These are phyloP conservation scores for Cyanophora paradoxa DNA, from an alignment of 78 protist species.

Conservation along the genomic window DNA sequence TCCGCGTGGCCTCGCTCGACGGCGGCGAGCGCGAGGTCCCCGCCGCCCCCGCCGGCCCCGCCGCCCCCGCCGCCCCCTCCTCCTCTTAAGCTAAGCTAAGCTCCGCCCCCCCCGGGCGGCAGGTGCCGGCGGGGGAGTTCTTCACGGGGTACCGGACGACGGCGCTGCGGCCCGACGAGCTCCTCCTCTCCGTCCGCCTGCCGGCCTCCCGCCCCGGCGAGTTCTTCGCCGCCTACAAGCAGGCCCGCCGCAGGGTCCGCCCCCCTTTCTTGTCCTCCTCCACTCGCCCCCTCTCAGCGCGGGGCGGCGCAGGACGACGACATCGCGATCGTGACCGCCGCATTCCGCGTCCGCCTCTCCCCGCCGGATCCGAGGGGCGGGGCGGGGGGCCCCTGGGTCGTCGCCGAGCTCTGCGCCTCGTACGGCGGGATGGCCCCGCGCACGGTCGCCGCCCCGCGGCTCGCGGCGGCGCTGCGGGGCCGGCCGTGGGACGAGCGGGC, in stretches of 20 bases:
- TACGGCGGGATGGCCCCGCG: conserved; percentile 58
- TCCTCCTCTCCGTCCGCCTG: conserved; percentile 31
- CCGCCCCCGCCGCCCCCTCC: no score
- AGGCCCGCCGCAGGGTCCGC: conserved; percentile 20
- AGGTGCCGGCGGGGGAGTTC: conserved; percentile 1
- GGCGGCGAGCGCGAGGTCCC: conserved; percentile 10
- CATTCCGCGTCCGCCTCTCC: conserved; percentile 50
- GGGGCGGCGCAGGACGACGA: conserved; percentile 80
- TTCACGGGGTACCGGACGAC: conserved; percentile 18
- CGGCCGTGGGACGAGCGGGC: not conserved
- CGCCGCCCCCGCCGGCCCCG: no score
- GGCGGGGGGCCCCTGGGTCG: not conserved
- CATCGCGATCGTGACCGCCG: conserved; percentile 77
- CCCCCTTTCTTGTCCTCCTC: no score
- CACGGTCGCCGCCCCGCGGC: conserved; percentile 4
- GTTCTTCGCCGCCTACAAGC: conserved; percentile 62
- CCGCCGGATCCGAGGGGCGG: not conserved
- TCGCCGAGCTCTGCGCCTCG: conserved; percentile 16
- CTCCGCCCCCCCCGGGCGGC: no score
- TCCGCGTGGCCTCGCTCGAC: not conserved
- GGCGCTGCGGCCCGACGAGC: conserved; percentile 50
- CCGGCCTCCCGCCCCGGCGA: conserved; percentile 26
- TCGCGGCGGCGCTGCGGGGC: not conserved
- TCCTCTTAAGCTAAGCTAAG: no score
- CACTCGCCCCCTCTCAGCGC: not conserved